phyloP scores from a whole-genome alignment of 768 basidiomycete species.

The Tulasnella sp. region DNA sequence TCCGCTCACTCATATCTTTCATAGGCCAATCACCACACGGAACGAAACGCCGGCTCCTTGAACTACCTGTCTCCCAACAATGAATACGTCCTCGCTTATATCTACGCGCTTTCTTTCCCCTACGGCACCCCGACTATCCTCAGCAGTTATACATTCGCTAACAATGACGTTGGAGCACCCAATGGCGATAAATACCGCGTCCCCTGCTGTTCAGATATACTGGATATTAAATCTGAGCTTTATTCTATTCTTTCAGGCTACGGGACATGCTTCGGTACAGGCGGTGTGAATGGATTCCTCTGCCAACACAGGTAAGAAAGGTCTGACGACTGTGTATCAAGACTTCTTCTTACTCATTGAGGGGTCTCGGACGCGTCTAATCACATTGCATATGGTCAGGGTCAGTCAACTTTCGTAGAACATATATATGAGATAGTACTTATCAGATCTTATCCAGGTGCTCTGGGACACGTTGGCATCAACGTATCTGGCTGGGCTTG shows the following conservation, averaged over 20 bases:
- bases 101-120: constrained; percentile 30
- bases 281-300: constrained; percentile 17
- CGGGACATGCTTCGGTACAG: constrained; percentile 15
- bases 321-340: too few species aligned
- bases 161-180: constrained; percentile 45
- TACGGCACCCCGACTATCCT: constrained; percentile 57
- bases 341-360: too few species aligned
- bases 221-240: too few species aligned
- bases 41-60: constrained; percentile 35
- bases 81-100: constrained; percentile 32
- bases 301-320: constrained; percentile 18
- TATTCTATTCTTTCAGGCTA: constrained; percentile 22
- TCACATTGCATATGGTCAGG: too few species aligned
- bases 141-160: constrained; percentile 39
- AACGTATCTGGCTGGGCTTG: constrained; percentile 3
- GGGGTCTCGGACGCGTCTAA: too few species aligned
- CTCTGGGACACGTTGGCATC: constrained; percentile 11
- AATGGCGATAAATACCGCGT: constrained; percentile 30
- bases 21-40: not conserved
- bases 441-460: constrained; percentile 10
- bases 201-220: too few species aligned
- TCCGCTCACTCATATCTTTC: not conserved
- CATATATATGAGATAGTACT: too few species aligned
- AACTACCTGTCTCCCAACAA: constrained; percentile 51
- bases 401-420: too few species aligned